These are phyloP conservation scores for Cyclospora cayetanensis DNA, from an alignment of 169 alveolate genomes.

Conservation along the genomic window DNA sequence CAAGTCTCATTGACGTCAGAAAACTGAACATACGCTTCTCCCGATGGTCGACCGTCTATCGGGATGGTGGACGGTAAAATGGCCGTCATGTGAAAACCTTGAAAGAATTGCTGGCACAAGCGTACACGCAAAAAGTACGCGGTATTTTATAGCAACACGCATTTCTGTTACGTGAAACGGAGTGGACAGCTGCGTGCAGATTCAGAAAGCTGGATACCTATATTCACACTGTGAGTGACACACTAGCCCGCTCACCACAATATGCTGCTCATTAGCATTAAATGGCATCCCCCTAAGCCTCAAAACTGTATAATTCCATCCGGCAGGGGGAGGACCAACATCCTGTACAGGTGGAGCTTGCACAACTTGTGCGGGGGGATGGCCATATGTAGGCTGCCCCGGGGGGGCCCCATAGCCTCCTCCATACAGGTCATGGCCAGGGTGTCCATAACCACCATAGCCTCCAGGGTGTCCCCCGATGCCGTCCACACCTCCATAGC, in stretches of 20 bases:
- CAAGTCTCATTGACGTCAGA: constrained; percentile 73
- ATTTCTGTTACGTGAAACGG: neutral
- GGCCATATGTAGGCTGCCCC: constrained; percentile 44
- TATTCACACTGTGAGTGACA: neutral
- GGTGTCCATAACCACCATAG: constrained; percentile 55
- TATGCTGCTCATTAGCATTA: constrained; percentile 77
- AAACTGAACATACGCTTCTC: constrained; percentile 77
- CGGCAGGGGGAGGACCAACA: constrained; percentile 47
- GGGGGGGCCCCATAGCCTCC: constrained; percentile 59
- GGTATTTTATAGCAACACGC: neutral
- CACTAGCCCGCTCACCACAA: constrained; percentile 73
- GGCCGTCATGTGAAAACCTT: constrained; percentile 76
- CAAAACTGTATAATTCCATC: constrained; percentile 70
- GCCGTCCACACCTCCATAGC: constrained; percentile 55
- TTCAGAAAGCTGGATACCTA: neutral
- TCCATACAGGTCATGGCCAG: constrained; percentile 41
- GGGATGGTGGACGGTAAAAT: constrained; percentile 76
- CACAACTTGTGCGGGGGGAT: constrained; percentile 43
- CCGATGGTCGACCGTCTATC: constrained; percentile 77
- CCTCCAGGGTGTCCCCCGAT: constrained; percentile 55
- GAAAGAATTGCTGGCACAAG: constrained; percentile 69
- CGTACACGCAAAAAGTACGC: neutral
- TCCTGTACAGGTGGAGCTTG: constrained; percentile 59
- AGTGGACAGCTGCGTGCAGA: neutral
- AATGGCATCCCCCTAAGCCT: constrained; percentile 81